These are phyloP conservation scores for Amanita subjunquillea DNA, from an alignment of 768 basidiomycete species.

Conservation along the genomic window DNA sequence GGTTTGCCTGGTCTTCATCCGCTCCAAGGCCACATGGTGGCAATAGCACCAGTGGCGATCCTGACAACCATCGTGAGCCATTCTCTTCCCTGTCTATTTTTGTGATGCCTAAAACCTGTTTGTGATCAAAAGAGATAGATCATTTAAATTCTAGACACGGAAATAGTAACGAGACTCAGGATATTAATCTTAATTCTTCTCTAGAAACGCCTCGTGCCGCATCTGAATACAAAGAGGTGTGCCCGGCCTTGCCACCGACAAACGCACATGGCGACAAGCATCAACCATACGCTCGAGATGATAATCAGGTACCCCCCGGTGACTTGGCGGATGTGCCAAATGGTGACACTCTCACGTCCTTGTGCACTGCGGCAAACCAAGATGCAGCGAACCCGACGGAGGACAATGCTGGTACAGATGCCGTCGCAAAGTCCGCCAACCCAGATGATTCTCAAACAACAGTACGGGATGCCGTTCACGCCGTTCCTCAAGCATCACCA, in stretches of 20 bases:
- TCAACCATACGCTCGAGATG: neutral
- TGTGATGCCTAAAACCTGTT: neutral
- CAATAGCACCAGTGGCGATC: neutral
- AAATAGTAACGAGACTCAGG: neutral
- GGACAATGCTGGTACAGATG: neutral
- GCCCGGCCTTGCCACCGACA: no score
- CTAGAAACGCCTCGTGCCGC: neutral
- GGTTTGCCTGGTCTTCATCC: neutral
- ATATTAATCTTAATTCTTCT: neutral
- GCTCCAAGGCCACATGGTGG: neutral
- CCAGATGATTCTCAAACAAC: neutral
- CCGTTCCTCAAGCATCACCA: neutral
- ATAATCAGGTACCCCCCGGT: neutral
- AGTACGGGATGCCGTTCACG: neutral
- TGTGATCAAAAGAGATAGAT: neutral
- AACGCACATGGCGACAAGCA: neutral
- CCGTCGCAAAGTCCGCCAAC: neutral
- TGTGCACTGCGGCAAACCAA: neutral
- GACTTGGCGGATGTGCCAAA: neutral
- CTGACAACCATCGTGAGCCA: neutral
- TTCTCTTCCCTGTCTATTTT: neutral
- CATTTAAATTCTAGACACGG: neutral
- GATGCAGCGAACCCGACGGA: neutral
- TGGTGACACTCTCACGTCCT: neutral
- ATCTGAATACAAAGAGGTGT: neutral